These are phyloP conservation scores for Cladosporium halotolerans DNA, from an alignment of 2,329 filamentous ascomycete species.

Conservation along the genomic window DNA sequence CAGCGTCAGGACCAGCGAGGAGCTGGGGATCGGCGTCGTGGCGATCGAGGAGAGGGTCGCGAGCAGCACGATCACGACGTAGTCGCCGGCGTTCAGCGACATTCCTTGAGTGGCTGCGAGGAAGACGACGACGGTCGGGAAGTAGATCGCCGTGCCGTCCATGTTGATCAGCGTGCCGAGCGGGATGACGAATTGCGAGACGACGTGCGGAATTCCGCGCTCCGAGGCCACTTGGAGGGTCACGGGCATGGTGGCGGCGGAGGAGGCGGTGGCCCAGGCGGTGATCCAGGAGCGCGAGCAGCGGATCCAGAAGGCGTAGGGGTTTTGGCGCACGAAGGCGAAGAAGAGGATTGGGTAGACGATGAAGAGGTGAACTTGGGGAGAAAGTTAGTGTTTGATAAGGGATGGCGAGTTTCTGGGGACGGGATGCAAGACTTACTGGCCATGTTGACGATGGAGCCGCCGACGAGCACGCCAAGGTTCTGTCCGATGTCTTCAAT, in stretches of 20 bases:
- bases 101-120: constrained; percentile 47
- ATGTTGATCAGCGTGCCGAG: constrained; percentile 48
- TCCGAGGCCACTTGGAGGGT: constrained; percentile 40
- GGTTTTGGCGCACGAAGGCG: constrained; percentile 39
- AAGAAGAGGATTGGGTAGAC: constrained; percentile 42
- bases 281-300: constrained; percentile 49
- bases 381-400: background rate
- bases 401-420: background rate
- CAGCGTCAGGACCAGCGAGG: constrained; percentile 47
- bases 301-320: constrained; percentile 44
- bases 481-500: constrained; percentile 45
- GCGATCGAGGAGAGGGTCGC: constrained; percentile 49
- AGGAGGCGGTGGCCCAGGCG: constrained; percentile 50
- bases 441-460: constrained; percentile 41
- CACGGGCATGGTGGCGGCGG: constrained; percentile 47
- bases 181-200: constrained; percentile 44
- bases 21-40: constrained; percentile 49
- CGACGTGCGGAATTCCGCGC: constrained; percentile 37
- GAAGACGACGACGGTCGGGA: constrained; percentile 49
- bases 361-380: constrained; percentile 38
- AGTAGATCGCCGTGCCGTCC: constrained; percentile 53
- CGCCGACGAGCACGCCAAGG: constrained; percentile 46
- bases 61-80: constrained; percentile 45
- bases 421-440: constrained; percentile 19
- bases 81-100: constrained; percentile 38